Percentiles rank a stretch among this genome's conserved stretches.
Evolutionary conservation across 495 filamentous ascomycete genomes (phyloP).

Genomic region (Cairneyella variabilis): DNA sequence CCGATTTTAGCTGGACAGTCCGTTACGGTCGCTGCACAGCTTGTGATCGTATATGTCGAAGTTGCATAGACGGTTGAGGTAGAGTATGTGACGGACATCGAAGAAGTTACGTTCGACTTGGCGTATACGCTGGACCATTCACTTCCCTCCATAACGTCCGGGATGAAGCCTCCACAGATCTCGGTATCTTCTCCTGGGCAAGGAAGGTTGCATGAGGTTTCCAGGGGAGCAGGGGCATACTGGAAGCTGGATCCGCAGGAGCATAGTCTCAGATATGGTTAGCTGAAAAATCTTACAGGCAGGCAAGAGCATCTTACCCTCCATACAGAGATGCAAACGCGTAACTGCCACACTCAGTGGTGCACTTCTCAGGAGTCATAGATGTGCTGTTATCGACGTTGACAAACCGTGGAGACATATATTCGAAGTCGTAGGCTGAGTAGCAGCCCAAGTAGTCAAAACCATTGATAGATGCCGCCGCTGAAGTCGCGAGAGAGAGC

Average conservation of each 20-base stretch:
- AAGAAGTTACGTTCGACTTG: too few relatives aligned
- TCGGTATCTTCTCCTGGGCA: not conserved
- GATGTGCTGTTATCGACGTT: not conserved
- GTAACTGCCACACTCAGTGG: not conserved
- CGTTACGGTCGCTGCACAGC: too few relatives aligned
- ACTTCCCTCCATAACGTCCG: not conserved
- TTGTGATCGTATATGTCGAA: too few relatives aligned
- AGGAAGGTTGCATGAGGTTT: not conserved
- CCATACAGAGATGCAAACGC: not conserved
- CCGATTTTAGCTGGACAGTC: too few relatives aligned
- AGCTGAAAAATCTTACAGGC: not conserved
- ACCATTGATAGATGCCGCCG: too few relatives aligned
- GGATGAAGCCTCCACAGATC: not conserved
- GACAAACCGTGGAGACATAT: not conserved
- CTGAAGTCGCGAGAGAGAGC: too few relatives aligned
- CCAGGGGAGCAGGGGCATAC: not conserved
- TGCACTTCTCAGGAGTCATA: not conserved
- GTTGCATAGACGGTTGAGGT: too few relatives aligned
- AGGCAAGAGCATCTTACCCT: not conserved
- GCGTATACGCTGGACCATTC: not conserved
- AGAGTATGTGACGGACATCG: too few relatives aligned
- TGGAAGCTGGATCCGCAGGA: not conserved
- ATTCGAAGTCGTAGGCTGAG: not conserved
- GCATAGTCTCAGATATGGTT: not conserved
- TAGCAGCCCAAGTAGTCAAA: not conserved